Conservation (phyloP, 164 flowering plant species). For the Piper betle region DNA sequence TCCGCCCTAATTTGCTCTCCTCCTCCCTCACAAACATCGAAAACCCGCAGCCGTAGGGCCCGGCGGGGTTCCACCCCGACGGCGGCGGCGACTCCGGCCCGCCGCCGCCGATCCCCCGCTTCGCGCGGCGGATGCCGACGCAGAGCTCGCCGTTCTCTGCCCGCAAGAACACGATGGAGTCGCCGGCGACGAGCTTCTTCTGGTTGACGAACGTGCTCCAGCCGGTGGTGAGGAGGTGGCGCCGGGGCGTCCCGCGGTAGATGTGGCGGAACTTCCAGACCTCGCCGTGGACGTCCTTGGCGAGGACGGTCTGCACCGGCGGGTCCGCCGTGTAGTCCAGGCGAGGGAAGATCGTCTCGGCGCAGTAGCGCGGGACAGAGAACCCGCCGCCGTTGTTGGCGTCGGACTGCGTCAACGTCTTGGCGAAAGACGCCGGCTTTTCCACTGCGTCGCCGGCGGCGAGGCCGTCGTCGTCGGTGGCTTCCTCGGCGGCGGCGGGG, state of each 20-base stretch:
- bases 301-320: constrained; percentile 80
- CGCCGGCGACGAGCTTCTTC: constrained; percentile 95
- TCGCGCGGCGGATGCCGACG: constrained; percentile 82
- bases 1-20: constrained; percentile 29
- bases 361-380: constrained; percentile 94
- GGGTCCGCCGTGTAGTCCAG: constrained; percentile 83
- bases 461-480: constrained; percentile 18
- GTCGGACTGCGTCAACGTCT: constrained; percentile 92
- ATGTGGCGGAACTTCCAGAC: constrained; percentile 91
- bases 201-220: constrained; percentile 95
- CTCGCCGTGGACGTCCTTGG: constrained; percentile 91
- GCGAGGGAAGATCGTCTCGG: constrained; percentile 88
- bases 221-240: constrained; percentile 92
- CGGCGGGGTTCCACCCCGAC: constrained; percentile 41
- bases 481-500: constrained; percentile 18
- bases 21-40: constrained; percentile 46
- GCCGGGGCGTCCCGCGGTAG: constrained; percentile 85
- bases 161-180: constrained; percentile 77
- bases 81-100: constrained; percentile 12
- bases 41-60: constrained; percentile 32
- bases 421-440: constrained; percentile 75
- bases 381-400: constrained; percentile 98
- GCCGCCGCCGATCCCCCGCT: constrained; percentile 25
- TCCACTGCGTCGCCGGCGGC: constrained; percentile 24
- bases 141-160: constrained; percentile 75